Base-by-base conservation (phyloP, 176 grass and related monocot genomes). In the Phoenix dactylifera region DNA sequence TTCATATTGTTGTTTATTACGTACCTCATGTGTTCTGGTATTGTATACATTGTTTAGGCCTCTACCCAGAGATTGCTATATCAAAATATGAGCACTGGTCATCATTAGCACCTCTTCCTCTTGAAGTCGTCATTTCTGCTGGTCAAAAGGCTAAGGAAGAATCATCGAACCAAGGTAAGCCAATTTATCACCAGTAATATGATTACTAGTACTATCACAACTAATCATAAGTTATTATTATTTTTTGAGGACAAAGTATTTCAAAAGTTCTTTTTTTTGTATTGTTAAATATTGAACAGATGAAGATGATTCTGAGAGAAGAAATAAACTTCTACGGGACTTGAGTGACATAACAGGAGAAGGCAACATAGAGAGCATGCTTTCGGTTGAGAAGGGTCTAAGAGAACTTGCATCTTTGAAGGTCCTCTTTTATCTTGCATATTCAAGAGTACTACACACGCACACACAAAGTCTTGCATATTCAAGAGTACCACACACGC, bases 311-410 rank as follows among this genome's bases (percentile, higher is more conserved):
- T 69, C 59, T 78, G 83, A 82, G 18, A 79, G 74, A 77, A 92
- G 83, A 77, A 88, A 75, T 73, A 92, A 88, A 53, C 76, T 91
- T 75, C 72, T 74, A 15, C 76, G 79, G 69, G 93, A 92, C 58
- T 67, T 83, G 54, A 98, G 82, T 75, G 94, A 98, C 16, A 64
- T 92, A 77, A 89, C 82, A 66, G 94, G 94, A 80, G 94, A 98
- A 79, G 88, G 94, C 59, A 92, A 98, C 66, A 89, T 98, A 70
- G 94, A 98, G 67, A 98, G 82, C 73, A 92, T 93, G 79, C 94
- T 98, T 86, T 86, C 85, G 72, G 84, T 92, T 78, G 94, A 98
- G 85, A 98, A 93, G 81, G 94, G 94, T 24, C 88, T 98, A 60
- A 85, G 81, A 85, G 94, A 98, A 69, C 77, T 98, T 69, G 78